Percentiles rank a stretch among this genome's conserved stretches.
phyloP scores from a whole-genome alignment of 2,329 filamentous ascomycete genomes.

The Fusarium paranaense region DNA sequence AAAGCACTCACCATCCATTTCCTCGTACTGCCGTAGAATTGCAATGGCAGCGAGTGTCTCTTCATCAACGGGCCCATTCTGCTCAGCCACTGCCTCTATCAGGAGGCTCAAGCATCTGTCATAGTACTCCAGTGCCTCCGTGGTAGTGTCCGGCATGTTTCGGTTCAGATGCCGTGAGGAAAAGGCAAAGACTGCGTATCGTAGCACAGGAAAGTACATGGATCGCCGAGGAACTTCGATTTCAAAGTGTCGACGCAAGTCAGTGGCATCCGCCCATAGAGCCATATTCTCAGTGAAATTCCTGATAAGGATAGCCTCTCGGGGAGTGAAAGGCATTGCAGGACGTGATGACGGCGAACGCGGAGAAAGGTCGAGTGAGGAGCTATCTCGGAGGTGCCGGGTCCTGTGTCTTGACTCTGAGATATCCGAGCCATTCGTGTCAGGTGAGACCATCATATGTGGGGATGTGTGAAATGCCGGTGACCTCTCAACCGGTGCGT shows the following conservation, averaged over 20 bases:
- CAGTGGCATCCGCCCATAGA: constrained; percentile 19
- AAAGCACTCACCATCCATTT: neutral
- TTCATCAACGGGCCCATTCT: neutral
- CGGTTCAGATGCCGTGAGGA: constrained; percentile 6
- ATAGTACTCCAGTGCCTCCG: neutral
- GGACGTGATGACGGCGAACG: neutral
- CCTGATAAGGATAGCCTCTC: neutral
- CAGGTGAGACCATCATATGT: neutral
- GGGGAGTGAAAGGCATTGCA: neutral
- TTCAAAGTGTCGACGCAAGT: constrained; percentile 30
- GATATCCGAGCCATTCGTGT: neutral
- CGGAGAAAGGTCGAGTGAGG: neutral
- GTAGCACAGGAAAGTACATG: constrained; percentile 26
- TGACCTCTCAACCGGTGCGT: neutral
- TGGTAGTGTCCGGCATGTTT: neutral
- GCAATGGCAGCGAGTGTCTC: neutral
- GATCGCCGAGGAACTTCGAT: constrained; percentile 28
- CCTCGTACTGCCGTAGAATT: neutral
- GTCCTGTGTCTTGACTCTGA: neutral
- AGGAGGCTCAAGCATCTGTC: neutral
- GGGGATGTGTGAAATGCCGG: neutral
- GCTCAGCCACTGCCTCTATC: neutral
- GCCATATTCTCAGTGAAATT: neutral
- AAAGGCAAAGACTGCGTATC: constrained; percentile 30
- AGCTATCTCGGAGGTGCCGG: neutral